Evolutionary conservation across 2,329 filamentous ascomycete species (phyloP).

Genomic region (Phialophora tarda): DNA sequence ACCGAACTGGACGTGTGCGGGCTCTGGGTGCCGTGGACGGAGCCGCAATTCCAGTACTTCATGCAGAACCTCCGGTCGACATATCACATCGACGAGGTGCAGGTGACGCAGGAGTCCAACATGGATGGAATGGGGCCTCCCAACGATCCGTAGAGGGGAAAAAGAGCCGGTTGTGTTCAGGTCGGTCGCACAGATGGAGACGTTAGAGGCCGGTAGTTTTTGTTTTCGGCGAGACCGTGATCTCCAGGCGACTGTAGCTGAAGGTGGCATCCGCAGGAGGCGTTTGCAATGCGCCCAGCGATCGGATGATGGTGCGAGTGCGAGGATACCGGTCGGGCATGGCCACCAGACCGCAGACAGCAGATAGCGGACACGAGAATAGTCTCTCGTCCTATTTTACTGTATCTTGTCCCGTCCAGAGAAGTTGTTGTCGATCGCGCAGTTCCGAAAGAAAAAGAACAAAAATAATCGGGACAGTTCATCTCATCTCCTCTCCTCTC

Average conservation of each 20-base stretch:
- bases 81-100: not conserved
- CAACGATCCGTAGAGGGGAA: not conserved
- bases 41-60: constrained; percentile 12
- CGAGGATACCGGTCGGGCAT: not conserved
- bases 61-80: constrained; percentile 4
- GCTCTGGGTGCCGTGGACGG: constrained; percentile 4
- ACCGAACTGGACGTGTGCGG: not conserved
- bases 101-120: not conserved
- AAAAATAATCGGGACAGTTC: not conserved
- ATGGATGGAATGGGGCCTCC: not conserved
- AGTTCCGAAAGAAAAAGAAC: too few species aligned
- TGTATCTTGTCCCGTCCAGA: too few species aligned
- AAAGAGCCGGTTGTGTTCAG: not conserved
- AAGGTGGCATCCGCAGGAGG: too few species aligned
- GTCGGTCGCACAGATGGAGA: not conserved
- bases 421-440: too few species aligned
- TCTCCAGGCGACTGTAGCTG: not conserved
- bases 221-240: not conserved
- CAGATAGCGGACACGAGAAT: not conserved
- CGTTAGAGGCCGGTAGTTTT: not conserved
- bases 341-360: not conserved
- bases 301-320: not conserved
- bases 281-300: not conserved
- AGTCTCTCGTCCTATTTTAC: not conserved
- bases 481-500: too few species aligned